A percentile compares a stretch with the other conserved stretches of the same genome.
These are phyloP conservation scores for Cercospora sojina DNA, from an alignment of 2,329 filamentous ascomycete species.

Conservation along the genomic window DNA sequence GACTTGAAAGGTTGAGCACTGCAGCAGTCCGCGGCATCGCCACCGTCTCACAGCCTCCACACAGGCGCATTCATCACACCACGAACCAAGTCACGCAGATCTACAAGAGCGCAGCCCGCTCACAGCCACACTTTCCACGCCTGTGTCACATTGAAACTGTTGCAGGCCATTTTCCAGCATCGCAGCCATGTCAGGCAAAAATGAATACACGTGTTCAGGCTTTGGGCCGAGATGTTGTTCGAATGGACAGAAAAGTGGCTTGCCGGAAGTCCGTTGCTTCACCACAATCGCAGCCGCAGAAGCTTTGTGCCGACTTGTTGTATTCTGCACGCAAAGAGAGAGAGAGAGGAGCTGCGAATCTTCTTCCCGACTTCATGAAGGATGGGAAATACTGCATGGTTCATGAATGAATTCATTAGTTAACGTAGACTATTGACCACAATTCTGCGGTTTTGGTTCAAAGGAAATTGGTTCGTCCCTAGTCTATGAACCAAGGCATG, in stretches of 20 bases:
- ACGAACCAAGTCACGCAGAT: background rate
- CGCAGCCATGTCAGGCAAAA: background rate
- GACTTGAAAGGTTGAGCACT: background rate
- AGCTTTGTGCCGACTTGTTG: background rate
- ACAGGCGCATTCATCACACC: too few relatives aligned
- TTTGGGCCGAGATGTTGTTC: background rate
- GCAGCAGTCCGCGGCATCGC: too few relatives aligned
- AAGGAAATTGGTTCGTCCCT: background rate
- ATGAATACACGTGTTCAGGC: background rate
- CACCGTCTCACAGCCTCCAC: too few relatives aligned
- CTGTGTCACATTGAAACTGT: background rate
- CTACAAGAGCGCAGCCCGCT: background rate
- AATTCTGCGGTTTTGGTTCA: background rate
- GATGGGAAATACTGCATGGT: background rate
- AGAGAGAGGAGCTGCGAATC: background rate
- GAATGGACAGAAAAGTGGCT: background rate
- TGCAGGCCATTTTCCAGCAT: background rate
- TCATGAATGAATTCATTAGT: background rate
- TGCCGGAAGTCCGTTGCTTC: background rate
- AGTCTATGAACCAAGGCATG: conserved; percentile 3
- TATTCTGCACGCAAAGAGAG: background rate
- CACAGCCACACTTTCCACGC: background rate
- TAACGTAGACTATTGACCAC: background rate
- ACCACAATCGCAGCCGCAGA: background rate
- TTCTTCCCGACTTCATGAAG: background rate